Evolutionary conservation across 2,329 filamentous ascomycete species (phyloP).

Genomic region (Colletotrichum lindemuthianum): DNA sequence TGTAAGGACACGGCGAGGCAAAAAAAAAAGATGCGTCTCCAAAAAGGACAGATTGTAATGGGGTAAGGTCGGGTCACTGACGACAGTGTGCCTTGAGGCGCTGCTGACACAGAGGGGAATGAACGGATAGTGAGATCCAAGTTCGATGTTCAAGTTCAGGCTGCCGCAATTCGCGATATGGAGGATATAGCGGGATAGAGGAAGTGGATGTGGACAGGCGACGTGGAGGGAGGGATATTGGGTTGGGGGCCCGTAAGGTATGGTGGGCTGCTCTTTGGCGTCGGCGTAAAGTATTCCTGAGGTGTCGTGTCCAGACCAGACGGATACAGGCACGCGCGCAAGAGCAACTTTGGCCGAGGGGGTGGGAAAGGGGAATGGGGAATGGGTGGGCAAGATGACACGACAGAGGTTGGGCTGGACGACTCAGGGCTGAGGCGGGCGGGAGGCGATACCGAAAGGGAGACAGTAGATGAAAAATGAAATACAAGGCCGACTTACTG

Average conservation of each 20-base stretch:
- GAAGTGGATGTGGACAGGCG: constrained; percentile 36
- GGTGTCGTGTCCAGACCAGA: constrained; percentile 36
- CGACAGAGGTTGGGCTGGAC: constrained; percentile 9
- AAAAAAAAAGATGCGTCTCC: constrained; percentile 7
- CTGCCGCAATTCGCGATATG: constrained; percentile 36
- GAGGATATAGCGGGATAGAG: constrained; percentile 35
- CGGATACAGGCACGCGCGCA: constrained; percentile 34
- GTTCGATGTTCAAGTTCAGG: constrained; percentile 31
- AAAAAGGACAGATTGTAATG: constrained; percentile 33
- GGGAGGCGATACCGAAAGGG: background rate
- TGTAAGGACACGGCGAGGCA: background rate
- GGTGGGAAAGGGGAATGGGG: constrained; percentile 22
- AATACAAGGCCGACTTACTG: constrained; percentile 7
- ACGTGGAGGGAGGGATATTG: constrained; percentile 37
- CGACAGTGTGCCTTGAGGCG: constrained; percentile 28
- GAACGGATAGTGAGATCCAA: constrained; percentile 22
- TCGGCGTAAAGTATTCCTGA: constrained; percentile 29
- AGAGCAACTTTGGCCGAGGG: constrained; percentile 35
- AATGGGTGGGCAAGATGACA: constrained; percentile 20
- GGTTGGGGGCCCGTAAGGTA: constrained; percentile 33
- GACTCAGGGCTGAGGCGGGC: background rate
- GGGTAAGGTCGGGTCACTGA: constrained; percentile 27
- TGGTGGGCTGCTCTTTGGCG: constrained; percentile 31
- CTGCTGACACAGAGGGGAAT: constrained; percentile 22
- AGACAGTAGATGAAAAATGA: no score